Base-by-base conservation (phyloP, 1,284 basidiomycete genomes). In the Apiotrichum porosum region DNA sequence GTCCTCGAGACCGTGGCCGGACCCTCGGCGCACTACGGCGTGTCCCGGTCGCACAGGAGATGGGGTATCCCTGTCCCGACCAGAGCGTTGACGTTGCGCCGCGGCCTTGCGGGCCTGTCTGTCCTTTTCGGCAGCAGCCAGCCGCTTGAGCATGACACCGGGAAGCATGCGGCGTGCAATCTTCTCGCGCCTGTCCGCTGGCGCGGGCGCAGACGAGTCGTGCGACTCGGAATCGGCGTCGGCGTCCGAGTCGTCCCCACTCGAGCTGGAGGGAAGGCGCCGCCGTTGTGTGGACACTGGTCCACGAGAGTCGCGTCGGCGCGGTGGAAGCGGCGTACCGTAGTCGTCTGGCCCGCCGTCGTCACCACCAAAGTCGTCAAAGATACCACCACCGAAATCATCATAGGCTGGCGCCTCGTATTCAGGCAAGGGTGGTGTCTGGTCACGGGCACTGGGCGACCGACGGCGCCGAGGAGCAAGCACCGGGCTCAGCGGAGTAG, bases 91-190 rank as follows among this genome's bases (percentile, higher is more conserved):
- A 8, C 44, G 49, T 21, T 36, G 40, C 30, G 38, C 37, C 2
- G 48, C 43, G 2, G 33, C 19, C 42, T 37, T 44, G 26, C 43
- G 22, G 13, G 46, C 28, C 23, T 15, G 55, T 54, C 44, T 66
- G 58, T 9, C 41, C 47, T 44, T 63, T 23, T 42, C 41, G 15
- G 31, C 32, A 4, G 13, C 32, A 2, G 31, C 63, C 1, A 67
- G 55, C 2, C 58, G 53, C 28, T 60, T 58, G 4, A 70, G 57
- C 66, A 72, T 66, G 2, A 54, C 64, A 15, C 58, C 63, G 6
- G 69, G 69, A 28, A 72, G 51, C 67, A 72, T 68, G 3, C 66
- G 52, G 14, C 61, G 37, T 5, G 69, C 69, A 15, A 70, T 69
- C 15, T 54, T 60, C 15, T 61, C 43, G 14, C 67, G 49, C 17